Evolutionary conservation across 257 asterid species (phyloP).

Genomic region (Salvia rosmarinus): DNA sequence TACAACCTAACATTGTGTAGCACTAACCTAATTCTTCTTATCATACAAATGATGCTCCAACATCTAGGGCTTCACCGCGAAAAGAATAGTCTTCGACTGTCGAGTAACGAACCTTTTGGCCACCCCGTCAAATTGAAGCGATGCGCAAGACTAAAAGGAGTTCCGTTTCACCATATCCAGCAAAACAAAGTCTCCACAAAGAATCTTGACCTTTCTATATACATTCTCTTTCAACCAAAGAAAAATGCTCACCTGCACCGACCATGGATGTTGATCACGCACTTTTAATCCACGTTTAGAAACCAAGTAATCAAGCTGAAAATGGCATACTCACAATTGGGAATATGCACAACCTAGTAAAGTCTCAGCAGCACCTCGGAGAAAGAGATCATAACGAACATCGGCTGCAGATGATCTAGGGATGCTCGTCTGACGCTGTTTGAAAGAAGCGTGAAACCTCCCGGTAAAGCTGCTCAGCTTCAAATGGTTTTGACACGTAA

Average conservation of each 20-base stretch:
- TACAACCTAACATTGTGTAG: constrained; percentile 35
- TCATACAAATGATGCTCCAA: constrained; percentile 42
- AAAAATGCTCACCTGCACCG: constrained; percentile 40
- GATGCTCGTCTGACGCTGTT: constrained; percentile 36
- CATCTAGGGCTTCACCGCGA: constrained; percentile 15
- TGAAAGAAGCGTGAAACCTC: constrained; percentile 83
- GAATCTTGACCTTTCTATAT: constrained; percentile 45
- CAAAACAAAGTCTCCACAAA: constrained; percentile 33
- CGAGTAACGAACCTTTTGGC: not conserved
- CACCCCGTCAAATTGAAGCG: not conserved
- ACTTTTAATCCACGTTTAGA: not conserved
- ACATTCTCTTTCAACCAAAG: constrained; percentile 38
- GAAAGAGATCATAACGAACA: constrained; percentile 26
- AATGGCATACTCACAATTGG: constrained; percentile 44
- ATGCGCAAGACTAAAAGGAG: not conserved
- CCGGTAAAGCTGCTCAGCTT: constrained; percentile 88
- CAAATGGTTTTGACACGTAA: constrained; percentile 89
- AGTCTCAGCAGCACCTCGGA: constrained; percentile 28
- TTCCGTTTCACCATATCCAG: constrained; percentile 11
- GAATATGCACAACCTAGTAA: constrained; percentile 44
- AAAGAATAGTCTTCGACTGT: constrained; percentile 30
- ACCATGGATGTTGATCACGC: too few relatives aligned
- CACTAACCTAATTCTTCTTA: constrained; percentile 37
- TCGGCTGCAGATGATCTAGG: constrained; percentile 32
- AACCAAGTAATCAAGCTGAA: not conserved